Conservation (phyloP, 305 asterid species). For the Fraxinus ornus region DNA sequence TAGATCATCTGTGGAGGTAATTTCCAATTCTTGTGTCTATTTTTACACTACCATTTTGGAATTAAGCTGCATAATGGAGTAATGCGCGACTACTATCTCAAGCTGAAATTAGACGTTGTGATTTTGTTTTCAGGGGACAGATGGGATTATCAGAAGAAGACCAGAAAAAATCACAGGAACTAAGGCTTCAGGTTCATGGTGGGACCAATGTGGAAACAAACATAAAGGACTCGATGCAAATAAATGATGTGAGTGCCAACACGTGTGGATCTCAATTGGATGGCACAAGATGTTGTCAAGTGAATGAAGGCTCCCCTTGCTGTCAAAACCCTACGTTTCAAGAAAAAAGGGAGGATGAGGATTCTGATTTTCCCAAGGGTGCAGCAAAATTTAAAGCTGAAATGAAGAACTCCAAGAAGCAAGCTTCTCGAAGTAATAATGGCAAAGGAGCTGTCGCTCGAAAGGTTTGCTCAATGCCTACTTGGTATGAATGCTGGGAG, state of each 20-base stretch:
- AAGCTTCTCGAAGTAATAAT: slow-evolving; percentile 36
- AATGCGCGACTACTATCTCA: neutral
- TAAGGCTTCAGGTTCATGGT: slow-evolving; percentile 49
- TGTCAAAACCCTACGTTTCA: slow-evolving; percentile 52
- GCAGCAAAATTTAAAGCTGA: slow-evolving; percentile 29
- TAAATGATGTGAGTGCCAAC: slow-evolving; percentile 25
- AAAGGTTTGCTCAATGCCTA: slow-evolving; percentile 70
- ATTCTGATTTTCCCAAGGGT: slow-evolving; percentile 30
- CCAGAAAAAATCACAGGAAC: slow-evolving; percentile 63
- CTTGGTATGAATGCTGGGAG: slow-evolving; percentile 93
- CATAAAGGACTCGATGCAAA: slow-evolving; percentile 30
- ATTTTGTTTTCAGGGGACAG: slow-evolving; percentile 65
- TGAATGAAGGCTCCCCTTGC: slow-evolving; percentile 52
- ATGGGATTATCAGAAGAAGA: slow-evolving; percentile 93
- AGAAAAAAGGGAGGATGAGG: slow-evolving; percentile 26
- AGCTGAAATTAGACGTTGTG: neutral
- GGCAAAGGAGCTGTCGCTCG: slow-evolving; percentile 46
- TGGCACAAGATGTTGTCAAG: slow-evolving; percentile 61
- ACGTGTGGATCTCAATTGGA: slow-evolving; percentile 46
- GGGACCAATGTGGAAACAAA: slow-evolving; percentile 37
- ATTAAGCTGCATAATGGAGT: neutral
- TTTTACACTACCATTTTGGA: neutral
- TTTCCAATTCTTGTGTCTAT: slow-evolving; percentile 8
- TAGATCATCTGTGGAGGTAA: slow-evolving; percentile 89
- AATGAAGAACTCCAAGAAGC: slow-evolving; percentile 50